Percentiles rank a stretch among this genome's conserved stretches.
Conservation (phyloP, 352 stramenopile species). For the Pythium monospermum region DNA sequence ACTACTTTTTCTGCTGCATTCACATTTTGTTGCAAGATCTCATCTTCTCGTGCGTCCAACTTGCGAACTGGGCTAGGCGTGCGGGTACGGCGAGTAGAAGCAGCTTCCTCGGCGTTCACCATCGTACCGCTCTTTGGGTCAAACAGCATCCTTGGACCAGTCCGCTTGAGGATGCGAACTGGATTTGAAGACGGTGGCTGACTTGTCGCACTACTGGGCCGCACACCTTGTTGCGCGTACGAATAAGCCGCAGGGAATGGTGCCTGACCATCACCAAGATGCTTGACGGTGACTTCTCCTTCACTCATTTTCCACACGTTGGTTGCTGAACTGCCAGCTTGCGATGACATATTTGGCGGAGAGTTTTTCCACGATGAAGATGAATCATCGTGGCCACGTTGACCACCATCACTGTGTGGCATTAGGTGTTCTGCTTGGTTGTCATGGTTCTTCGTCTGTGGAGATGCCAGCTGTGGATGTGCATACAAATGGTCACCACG, state of each 20-base stretch:
- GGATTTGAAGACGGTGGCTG: too few species aligned
- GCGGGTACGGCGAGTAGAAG: background rate
- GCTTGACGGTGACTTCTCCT: constrained; percentile 3
- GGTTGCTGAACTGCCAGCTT: too few species aligned
- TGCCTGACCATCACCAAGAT: too few species aligned
- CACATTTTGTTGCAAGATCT: background rate
- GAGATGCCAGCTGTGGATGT: too few species aligned
- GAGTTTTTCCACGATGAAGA: background rate
- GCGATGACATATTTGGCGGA: too few species aligned
- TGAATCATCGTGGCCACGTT: background rate
- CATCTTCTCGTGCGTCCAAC: too few species aligned
- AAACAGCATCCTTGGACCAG: constrained; percentile 60
- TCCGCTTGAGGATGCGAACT: constrained; percentile 53
- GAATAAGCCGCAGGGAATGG: too few species aligned
- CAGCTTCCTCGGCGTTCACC: constrained; percentile 32
- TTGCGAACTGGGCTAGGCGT: background rate
- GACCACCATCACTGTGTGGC: background rate
- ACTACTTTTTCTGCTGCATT: background rate
- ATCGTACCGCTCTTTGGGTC: constrained; percentile 61
- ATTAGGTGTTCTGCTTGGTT: background rate
- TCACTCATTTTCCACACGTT: constrained; percentile 18
- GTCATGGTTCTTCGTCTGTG: too few species aligned
- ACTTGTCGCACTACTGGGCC: too few species aligned
- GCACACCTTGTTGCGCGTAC: too few species aligned
- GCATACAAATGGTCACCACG: background rate